phyloP scores from a whole-genome alignment of 192 early-diverging fungal genomes.

The Backusella liffmaniae region DNA sequence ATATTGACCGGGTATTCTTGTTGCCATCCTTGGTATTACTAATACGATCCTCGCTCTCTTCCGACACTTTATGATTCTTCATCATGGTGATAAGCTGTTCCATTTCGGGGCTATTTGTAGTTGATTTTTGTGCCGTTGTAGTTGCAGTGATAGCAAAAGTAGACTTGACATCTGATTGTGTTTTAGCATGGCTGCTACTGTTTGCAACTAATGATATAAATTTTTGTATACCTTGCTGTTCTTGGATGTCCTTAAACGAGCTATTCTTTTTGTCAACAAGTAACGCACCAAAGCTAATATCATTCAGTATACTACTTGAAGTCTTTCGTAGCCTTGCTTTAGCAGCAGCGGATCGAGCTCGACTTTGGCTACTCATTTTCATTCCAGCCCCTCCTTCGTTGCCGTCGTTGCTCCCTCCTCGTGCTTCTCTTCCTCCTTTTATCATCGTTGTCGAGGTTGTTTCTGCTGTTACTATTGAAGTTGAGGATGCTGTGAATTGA shows the following conservation, averaged over 20 bases:
- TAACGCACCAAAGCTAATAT: not conserved
- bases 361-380: not conserved
- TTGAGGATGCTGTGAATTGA: not conserved
- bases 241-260: not conserved
- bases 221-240: conserved; percentile 7
- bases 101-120: not conserved
- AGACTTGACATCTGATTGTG: not conserved
- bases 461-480: not conserved
- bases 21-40: not conserved
- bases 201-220: conserved; percentile 11
- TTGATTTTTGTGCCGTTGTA: not conserved
- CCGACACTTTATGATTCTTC: conserved; percentile 15
- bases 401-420: not conserved
- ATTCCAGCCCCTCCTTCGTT: not conserved
- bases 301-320: not conserved
- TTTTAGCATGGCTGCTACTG: conserved; percentile 5
- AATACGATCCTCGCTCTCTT: not conserved
- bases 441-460: not conserved
- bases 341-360: not conserved
- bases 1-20: not conserved
- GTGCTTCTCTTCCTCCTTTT: not conserved
- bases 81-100: conserved; percentile 15
- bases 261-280: not conserved
- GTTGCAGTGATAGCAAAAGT: not conserved
- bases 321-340: not conserved